Evolutionary conservation across 176 grass and related monocot genomes (phyloP), one percentile per base, ranked within the genome.

Genomic region (Oryza glaberrima): DNA sequence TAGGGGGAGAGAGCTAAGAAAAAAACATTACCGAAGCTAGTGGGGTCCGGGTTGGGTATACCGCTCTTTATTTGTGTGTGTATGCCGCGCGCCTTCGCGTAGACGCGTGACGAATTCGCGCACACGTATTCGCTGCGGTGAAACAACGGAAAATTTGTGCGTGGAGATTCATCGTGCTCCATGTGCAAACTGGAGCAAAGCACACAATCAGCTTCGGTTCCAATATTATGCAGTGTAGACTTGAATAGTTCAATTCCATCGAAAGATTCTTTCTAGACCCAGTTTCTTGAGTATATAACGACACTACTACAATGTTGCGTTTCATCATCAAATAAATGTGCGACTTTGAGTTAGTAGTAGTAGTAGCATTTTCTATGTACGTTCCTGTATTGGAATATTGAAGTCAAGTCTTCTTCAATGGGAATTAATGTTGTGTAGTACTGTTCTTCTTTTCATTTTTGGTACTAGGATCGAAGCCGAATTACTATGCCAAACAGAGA

Each of bases 271-370:
- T 63, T 63, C 56, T 30, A 7, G 9, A 6, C 16, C 16, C 7
- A 25, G 49, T 34, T 32, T 76, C 41, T 28, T 35, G 16, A 7
- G 14, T 32, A 63, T 8, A 3, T 3, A 9, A 60, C 7, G 17
- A 32, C 30, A 6, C 40, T 8, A 41, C 9, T 19, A 71, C 2
- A 43, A 6, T 23, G 6, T 20, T 35, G 14, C 19, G 65, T 67
- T 67, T 40, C 43, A 23, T 40, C 43, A 23, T 14, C 45, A 84
- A 28, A 41, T 28, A 67, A 84, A 84, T 40, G 45, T 40, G 46
- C 19, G 9, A 3, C 14, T 76, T 67, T 83, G 19, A 8, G 5
- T 32, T 40, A 41, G 35, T 35, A 36, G 35, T 36, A 32, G 30
- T 36, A 36, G 35, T 5, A 36, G 4, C 6, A 4, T 20, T 4